Percentiles rank a stretch among this genome's conserved stretches.
These are phyloP conservation scores for Forsythia viridissima DNA, from an alignment of 257 asterid species.

Conservation along the genomic window DNA sequence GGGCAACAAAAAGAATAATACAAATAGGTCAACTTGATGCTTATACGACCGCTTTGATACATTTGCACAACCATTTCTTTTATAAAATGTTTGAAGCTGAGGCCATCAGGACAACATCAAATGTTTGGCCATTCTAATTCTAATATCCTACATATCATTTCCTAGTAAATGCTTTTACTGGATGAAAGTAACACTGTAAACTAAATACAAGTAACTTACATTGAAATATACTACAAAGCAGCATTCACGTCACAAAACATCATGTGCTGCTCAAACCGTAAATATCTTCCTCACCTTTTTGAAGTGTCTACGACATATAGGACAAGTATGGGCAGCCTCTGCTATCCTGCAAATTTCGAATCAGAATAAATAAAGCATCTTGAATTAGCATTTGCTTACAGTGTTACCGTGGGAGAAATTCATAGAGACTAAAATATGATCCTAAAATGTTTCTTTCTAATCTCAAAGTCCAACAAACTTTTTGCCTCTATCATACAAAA, in stretches of 20 bases:
- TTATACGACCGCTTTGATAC: not conserved
- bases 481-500: not conserved
- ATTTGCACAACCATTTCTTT: not conserved
- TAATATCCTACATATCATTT: not conserved
- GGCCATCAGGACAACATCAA: not conserved
- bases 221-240: not conserved
- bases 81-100: not conserved
- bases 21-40: not conserved
- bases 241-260: not conserved
- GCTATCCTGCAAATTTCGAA: conserved; percentile 58
- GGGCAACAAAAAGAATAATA: not conserved
- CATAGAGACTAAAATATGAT: not conserved
- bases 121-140: not conserved
- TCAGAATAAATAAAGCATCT: conserved; percentile 4
- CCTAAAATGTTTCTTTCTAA: not conserved
- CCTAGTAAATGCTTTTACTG: not conserved
- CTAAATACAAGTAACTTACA: not conserved
- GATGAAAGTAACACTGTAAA: not conserved
- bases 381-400: not conserved
- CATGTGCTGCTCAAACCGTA: conserved; percentile 55
- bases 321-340: conserved; percentile 68
- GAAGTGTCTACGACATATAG: conserved; percentile 71
- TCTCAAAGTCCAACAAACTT: not conserved
- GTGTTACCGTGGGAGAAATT: not conserved
- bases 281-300: conserved; percentile 77